Evolutionary conservation across 805 yeast genomes (phyloP), one percentile per base, ranked within the genome.

Genomic region (Grigorovia transvaalensis): DNA sequence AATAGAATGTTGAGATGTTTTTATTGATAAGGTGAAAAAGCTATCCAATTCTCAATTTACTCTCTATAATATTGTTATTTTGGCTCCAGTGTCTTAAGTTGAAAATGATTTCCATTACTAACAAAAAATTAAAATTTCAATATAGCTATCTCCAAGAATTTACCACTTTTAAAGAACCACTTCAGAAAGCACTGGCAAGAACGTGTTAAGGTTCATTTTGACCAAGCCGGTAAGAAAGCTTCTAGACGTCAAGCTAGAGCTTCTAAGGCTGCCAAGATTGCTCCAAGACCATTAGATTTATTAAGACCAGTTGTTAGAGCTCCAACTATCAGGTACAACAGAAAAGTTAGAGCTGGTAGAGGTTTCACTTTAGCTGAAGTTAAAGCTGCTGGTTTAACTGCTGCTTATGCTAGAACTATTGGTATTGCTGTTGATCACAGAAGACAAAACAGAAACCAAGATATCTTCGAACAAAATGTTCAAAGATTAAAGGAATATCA

Each of bases 131-230:
- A 38, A 38, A 38, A 38, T 46, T 43, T 44, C 46, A 49, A 20
- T 44, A 72, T 76, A 90, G 99, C 98, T 78, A 89, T 93, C 84
- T 78, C 93, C 70, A 91, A 93, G 90, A 91, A 91, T 82, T 84
- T 89, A 81, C 96, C 98, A 82, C 81, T 91, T 81, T 86, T 88
- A 83, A 88, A 88, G 85, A 91, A 91, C 85, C 99, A 93, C 83
- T 91, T 91, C 96, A 86, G 97, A 84, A 91, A 91, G 88, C 91
- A 91, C 96, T 93, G 99, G 99, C 98, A 93, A 81, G 96, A 88
- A 79, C 88, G 98, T 74, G 99, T 93, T 83, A 88, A 82, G 76
- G 96, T 88, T 71, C 99, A 95, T 89, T 86, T 93, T 74, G 97
- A 93, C 93, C 99, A 93, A 83, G 96, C 99, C 73, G 99, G 99